These are phyloP conservation scores for Chromera velia DNA, from an alignment of 73 alveolate species.

Conservation along the genomic window DNA sequence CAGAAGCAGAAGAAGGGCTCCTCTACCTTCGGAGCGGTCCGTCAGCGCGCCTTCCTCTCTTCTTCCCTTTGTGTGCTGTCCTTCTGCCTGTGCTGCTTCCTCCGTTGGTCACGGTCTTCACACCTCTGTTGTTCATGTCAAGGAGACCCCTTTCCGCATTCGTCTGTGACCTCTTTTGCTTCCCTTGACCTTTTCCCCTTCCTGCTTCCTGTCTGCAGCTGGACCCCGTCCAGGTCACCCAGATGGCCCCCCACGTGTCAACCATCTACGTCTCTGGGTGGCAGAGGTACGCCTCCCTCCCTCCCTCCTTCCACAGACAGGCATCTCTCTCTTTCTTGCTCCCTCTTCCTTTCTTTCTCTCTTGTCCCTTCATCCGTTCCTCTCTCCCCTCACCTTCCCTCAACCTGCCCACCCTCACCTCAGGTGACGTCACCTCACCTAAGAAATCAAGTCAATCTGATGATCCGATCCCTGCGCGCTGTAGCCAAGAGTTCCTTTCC, in stretches of 20 bases:
- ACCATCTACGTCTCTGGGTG: constrained; percentile 83
- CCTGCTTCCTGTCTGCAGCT: neutral
- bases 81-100: neutral
- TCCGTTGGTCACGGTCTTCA: neutral
- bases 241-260: constrained; percentile 70
- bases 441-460: no score
- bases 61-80: neutral
- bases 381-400: neutral
- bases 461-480: no score
- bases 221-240: constrained; percentile 65
- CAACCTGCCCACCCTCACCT: no score
- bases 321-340: neutral
- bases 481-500: no score
- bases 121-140: neutral
- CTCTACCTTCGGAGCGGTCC: constrained; percentile 70
- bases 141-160: neutral
- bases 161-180: neutral
- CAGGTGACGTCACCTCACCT: no score
- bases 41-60: neutral
- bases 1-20: constrained; percentile 53
- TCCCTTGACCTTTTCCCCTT: neutral
- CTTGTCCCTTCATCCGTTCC: neutral
- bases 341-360: neutral
- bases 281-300: constrained; percentile 59
- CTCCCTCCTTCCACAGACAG: constrained; percentile 37